A percentile compares a stretch with the other conserved stretches of the same genome.
Conservation (phyloP, 163 green algal genomes). For the Coccomyxa subellipsoidea region DNA sequence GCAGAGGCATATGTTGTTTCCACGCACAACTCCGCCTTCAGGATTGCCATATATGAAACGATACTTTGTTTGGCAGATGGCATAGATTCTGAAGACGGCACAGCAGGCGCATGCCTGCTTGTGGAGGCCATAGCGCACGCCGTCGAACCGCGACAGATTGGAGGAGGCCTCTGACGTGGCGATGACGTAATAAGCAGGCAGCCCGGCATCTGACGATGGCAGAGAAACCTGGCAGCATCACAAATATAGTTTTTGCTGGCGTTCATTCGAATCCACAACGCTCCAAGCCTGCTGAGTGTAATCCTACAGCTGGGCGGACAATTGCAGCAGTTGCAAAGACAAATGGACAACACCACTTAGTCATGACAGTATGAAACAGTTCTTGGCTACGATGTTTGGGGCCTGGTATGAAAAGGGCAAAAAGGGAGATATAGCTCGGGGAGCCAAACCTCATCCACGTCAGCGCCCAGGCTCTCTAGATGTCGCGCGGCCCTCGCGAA, state of each 20-base stretch:
- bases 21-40: no score
- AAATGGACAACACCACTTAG: no score
- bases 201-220: constrained; percentile 67
- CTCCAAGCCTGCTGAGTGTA: no score
- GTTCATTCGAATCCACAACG: no score
- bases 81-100: background rate
- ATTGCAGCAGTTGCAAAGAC: no score
- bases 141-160: constrained; percentile 95
- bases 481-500: constrained; percentile 49
- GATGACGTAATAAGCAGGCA: constrained; percentile 98
- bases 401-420: no score
- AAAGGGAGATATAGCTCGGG: background rate
- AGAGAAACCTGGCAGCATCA: constrained; percentile 67
- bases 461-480: constrained; percentile 74
- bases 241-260: background rate
- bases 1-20: no score
- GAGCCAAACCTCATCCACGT: constrained; percentile 62
- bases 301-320: no score
- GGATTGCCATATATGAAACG: no score
- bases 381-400: no score
- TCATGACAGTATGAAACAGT: no score
- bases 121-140: constrained; percentile 78
- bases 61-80: no score
- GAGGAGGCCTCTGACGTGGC: constrained; percentile 86
- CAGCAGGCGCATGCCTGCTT: constrained; percentile 7